Base-by-base conservation (phyloP, 192 early-diverging fungal species). In the Coemansia sp. region DNA sequence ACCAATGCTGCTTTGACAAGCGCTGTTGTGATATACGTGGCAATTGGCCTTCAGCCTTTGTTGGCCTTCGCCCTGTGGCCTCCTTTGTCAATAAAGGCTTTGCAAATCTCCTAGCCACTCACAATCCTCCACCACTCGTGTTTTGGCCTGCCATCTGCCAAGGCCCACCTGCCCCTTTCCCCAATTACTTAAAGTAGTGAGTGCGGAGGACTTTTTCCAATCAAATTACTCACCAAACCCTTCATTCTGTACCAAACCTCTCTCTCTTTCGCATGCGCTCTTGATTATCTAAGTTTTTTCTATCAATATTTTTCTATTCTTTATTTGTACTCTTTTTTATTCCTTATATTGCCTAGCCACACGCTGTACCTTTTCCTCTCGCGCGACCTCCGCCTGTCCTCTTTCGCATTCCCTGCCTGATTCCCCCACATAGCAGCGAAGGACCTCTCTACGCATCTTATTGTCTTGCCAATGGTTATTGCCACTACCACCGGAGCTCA, bases 101-200 rank as follows among this genome's bases (percentile, higher is more conserved):
- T 23, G 48, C 11, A 51, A 51, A 51, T 51, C 48, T 23, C 23
- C 5, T 4, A 19, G 31, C 77, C 77, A 72, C 36, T 74, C 4
- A 32, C 39, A 80, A 80, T 75, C 72, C 39, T 80, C 77, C 77
- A 80, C 77, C 69, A 19, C 59, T 36, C 48, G 17, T 48, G 36
- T 67, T 66, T 67, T 42, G 23, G 31, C 37, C 5, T 3, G 41
- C 44, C 15, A 23, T 25, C 19, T 14, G 51, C 51, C 51, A 55
- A 55, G 51, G 3, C 44, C 17, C 44, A 45, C 17, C 14, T 41
- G 39, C 39, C 39, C 39, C 48, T n/a, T 10, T 25, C n/a, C 45
- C 48, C 48, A 32, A 60, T 9, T 42, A 32, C 9, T 34, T 23
- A 17, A 61, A 67, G 55, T 25, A 36, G 27, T 34, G 36, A 3